phyloP scores from a whole-genome alignment of 148 eudicot species.

The Spergularia marina region DNA sequence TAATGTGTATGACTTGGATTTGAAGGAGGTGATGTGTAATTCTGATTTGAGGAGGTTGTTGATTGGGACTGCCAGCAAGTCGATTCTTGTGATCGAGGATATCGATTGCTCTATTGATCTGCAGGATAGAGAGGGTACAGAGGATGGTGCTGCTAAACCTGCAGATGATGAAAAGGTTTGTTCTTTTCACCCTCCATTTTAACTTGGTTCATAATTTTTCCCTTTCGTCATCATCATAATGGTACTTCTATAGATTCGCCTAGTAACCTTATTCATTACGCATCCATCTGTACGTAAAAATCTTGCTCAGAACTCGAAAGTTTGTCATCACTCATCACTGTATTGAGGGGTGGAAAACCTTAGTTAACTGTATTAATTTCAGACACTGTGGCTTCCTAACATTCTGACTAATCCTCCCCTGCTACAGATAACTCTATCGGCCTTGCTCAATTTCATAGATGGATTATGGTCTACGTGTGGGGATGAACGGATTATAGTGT shows the following conservation, averaged over 20 bases:
- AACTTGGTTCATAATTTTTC: too few relatives aligned
- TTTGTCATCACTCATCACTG: too few relatives aligned
- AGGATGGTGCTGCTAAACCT: constrained; percentile 14
- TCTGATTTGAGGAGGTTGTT: constrained; percentile 34
- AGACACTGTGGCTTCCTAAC: background rate
- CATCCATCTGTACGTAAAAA: background rate
- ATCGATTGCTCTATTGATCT: constrained; percentile 28
- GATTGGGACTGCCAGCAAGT: constrained; percentile 36
- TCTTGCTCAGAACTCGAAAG: background rate
- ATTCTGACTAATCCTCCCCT: too few relatives aligned
- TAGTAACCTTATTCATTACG: too few relatives aligned
- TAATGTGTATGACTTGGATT: constrained; percentile 41
- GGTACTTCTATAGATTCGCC: too few relatives aligned
- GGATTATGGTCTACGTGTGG: constrained; percentile 82
- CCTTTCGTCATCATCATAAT: too few relatives aligned
- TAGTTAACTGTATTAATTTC: too few relatives aligned
- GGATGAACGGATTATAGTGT: constrained; percentile 68
- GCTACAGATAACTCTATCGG: constrained; percentile 56
- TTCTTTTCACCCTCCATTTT: background rate
- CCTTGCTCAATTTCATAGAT: constrained; percentile 61
- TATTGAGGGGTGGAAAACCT: too few relatives aligned
- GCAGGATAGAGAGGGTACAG: constrained; percentile 24
- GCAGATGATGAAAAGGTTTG: constrained; percentile 33
- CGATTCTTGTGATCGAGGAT: constrained; percentile 39
- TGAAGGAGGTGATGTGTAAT: constrained; percentile 31